Conservation (phyloP, 805 yeast species). For the Metschnikowia shivogae region DNA sequence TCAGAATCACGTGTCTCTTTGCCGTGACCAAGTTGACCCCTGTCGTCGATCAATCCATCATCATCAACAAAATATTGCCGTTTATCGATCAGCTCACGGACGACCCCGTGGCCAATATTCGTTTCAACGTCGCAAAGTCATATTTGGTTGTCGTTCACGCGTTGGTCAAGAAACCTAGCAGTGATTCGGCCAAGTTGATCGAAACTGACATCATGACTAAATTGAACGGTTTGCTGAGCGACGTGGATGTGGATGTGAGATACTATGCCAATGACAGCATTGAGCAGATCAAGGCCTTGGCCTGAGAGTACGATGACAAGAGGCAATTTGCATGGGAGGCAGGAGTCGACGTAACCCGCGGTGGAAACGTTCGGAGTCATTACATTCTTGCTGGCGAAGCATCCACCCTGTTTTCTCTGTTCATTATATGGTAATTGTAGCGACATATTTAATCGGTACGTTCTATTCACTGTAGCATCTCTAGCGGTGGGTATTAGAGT, state of each 20-base stretch:
- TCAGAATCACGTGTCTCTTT: slow-evolving; percentile 85
- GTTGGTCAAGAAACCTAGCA: slow-evolving; percentile 27
- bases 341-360: neutral
- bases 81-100: slow-evolving; percentile 65
- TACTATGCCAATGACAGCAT: slow-evolving; percentile 73
- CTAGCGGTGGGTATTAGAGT: neutral
- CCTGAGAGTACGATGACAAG: neutral
- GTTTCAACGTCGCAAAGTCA: slow-evolving; percentile 92
- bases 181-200: slow-evolving; percentile 23
- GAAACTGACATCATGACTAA: slow-evolving; percentile 54
- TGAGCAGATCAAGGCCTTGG: slow-evolving; percentile 22
- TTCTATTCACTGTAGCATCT: neutral
- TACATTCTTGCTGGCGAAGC: slow-evolving; percentile 1
- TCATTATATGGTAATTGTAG: neutral
- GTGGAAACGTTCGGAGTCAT: slow-evolving; percentile 2
- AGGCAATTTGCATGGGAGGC: neutral
- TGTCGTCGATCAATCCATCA: slow-evolving; percentile 55
- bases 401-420: slow-evolving; percentile 1
- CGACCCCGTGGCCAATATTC: slow-evolving; percentile 90
- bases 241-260: slow-evolving; percentile 85
- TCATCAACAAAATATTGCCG: slow-evolving; percentile 68
- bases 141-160: slow-evolving; percentile 58
- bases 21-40: slow-evolving; percentile 81
- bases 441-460: neutral
- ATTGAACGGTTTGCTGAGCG: slow-evolving; percentile 61